phyloP scores from a whole-genome alignment of 805 yeast species.

The Cyberlindnera japonica region DNA sequence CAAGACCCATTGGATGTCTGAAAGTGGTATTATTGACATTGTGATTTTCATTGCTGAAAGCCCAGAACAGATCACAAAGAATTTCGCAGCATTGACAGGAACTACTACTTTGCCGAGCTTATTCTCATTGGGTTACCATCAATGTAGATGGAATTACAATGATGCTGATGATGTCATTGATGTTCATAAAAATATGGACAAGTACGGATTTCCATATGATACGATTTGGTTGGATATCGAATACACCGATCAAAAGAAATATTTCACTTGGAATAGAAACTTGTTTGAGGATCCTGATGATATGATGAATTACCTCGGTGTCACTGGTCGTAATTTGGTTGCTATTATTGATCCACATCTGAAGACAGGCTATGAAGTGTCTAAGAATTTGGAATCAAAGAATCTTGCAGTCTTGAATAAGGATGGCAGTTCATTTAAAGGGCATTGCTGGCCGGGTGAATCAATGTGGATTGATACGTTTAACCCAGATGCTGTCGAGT shows the following conservation, averaged over 20 bases:
- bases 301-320: constrained; percentile 62
- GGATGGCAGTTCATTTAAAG: constrained; percentile 53
- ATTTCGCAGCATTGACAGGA: constrained; percentile 74
- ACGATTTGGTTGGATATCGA: constrained; percentile 94
- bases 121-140: constrained; percentile 87
- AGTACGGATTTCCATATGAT: constrained; percentile 76
- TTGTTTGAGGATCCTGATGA: constrained; percentile 70
- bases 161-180: constrained; percentile 81
- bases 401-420: constrained; percentile 45
- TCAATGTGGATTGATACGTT: constrained; percentile 90
- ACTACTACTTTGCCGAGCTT: constrained; percentile 66
- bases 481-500: constrained; percentile 52
- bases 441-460: constrained; percentile 98
- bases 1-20: constrained; percentile 89
- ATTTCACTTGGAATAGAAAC: constrained; percentile 84
- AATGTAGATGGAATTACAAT: constrained; percentile 96
- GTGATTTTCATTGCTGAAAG: constrained; percentile 60
- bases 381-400: constrained; percentile 44
- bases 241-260: constrained; percentile 80
- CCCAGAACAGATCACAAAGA: constrained; percentile 50
- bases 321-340: constrained; percentile 76
- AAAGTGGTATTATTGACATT: constrained; percentile 78
- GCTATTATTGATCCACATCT: constrained; percentile 91
- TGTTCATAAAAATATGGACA: constrained; percentile 68
- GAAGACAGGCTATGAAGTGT: constrained; percentile 64